Percentiles rank a stretch among this genome's conserved stretches.
Conservation (phyloP, 768 basidiomycete genomes). For the Krasilnikovozyma curviuscula region DNA sequence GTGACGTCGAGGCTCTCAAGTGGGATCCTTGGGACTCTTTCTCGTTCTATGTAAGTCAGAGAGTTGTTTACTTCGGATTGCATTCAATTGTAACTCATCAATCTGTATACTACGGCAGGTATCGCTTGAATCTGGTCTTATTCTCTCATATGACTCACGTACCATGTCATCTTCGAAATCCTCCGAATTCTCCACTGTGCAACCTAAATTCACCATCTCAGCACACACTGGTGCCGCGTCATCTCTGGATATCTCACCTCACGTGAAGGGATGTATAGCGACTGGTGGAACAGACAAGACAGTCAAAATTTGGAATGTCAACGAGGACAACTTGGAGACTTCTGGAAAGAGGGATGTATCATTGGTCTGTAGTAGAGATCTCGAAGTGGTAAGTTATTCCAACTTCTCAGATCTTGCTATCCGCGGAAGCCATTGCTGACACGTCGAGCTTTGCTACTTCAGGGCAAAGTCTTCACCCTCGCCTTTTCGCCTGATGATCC, state of each 20-base stretch:
- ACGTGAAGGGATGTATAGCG: constrained; percentile 70
- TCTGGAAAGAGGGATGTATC: constrained; percentile 54
- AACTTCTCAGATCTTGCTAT: neutral
- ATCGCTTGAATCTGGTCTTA: constrained; percentile 80
- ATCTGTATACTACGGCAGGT: constrained; percentile 35
- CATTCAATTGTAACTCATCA: neutral
- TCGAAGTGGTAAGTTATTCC: constrained; percentile 56
- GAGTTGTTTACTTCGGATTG: neutral
- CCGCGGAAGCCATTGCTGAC: neutral
- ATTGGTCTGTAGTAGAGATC: constrained; percentile 66
- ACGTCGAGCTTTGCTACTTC: neutral
- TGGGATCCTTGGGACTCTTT: constrained; percentile 93
- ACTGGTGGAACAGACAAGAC: constrained; percentile 85
- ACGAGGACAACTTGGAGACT: constrained; percentile 36
- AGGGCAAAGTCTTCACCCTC: constrained; percentile 94
- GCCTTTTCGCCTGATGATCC: constrained; percentile 76
- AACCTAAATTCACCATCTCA: constrained; percentile 52
- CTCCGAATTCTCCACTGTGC: constrained; percentile 33
- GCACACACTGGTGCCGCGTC: constrained; percentile 85
- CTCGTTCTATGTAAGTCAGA: constrained; percentile 61
- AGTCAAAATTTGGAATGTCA: constrained; percentile 80
- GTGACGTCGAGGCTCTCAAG: constrained; percentile 77
- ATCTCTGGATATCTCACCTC: constrained; percentile 74
- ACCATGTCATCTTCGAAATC: constrained; percentile 42
- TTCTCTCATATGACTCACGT: constrained; percentile 79